Percentiles rank a stretch among this genome's conserved stretches.
These are phyloP conservation scores for Lichtheimia ramosa DNA, from an alignment of 371 early-diverging fungal genomes.

Conservation along the genomic window DNA sequence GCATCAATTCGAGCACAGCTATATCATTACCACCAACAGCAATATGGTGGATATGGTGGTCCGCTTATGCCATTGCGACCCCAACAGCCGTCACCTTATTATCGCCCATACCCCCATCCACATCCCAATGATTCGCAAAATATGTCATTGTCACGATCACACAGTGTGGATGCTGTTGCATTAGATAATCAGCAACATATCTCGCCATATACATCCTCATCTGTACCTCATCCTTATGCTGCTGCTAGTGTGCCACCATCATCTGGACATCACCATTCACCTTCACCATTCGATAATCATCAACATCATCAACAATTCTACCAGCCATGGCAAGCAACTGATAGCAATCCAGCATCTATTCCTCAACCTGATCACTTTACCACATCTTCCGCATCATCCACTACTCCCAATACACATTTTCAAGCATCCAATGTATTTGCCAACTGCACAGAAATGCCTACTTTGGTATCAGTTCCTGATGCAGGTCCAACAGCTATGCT, in stretches of 20 bases:
- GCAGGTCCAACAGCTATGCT: constrained; percentile 46
- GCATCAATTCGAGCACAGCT: constrained; percentile 31
- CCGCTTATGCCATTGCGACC: constrained; percentile 14
- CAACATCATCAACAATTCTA: background rate
- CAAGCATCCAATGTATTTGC: background rate
- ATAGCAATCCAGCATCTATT: constrained; percentile 3
- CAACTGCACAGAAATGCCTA: constrained; percentile 8
- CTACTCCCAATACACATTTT: background rate
- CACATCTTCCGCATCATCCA: constrained; percentile 11
- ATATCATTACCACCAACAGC: constrained; percentile 25
- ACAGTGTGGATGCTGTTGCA: constrained; percentile 32
- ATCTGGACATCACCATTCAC: constrained; percentile 10
- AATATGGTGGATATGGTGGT: constrained; percentile 10
- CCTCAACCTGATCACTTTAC: constrained; percentile 14
- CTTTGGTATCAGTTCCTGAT: constrained; percentile 40
- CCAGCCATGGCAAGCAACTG: background rate
- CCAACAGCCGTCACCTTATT: constrained; percentile 9
- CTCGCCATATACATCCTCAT: background rate
- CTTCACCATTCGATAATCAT: background rate
- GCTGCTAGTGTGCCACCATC: constrained; percentile 19
- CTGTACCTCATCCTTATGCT: constrained; percentile 11
- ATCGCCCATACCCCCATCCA: constrained; percentile 11
- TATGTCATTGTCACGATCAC: constrained; percentile 23
- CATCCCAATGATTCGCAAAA: background rate
- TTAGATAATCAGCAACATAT: background rate